These are phyloP conservation scores for Nicotiana undulata DNA, from an alignment of 257 asterid species.

Conservation along the genomic window DNA sequence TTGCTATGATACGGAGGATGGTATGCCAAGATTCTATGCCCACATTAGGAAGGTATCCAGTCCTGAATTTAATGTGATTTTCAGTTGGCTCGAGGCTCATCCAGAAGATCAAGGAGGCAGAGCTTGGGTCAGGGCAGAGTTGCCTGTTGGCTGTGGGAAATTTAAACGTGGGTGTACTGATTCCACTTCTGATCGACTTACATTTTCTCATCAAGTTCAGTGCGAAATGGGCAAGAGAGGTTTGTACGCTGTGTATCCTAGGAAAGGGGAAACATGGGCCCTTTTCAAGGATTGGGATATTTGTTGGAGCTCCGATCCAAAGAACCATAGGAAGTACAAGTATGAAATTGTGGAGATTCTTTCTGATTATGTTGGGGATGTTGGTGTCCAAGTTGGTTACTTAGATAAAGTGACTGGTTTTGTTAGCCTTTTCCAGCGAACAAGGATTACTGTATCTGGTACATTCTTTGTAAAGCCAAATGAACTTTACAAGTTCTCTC, in stretches of 20 bases:
- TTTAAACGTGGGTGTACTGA: slow-evolving; percentile 31
- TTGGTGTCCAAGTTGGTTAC: slow-evolving; percentile 45
- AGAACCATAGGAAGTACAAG: slow-evolving; percentile 25
- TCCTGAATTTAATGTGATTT: slow-evolving; percentile 38
- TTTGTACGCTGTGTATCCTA: slow-evolving; percentile 43
- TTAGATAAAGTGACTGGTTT: slow-evolving; percentile 54
- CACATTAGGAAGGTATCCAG: slow-evolving; percentile 35
- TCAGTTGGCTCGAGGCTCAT: slow-evolving; percentile 63
- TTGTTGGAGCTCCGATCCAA: slow-evolving; percentile 42
- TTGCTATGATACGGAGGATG: slow-evolving; percentile 52
- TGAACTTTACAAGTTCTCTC: slow-evolving; percentile 58
- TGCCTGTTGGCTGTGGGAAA: slow-evolving; percentile 71
- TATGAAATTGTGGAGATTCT: slow-evolving; percentile 70
- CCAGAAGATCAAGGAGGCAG: slow-evolving; percentile 29
- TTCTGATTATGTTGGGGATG: slow-evolving; percentile 31
- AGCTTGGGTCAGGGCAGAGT: slow-evolving; percentile 27
- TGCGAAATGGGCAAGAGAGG: slow-evolving; percentile 34
- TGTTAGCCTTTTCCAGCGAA: slow-evolving; percentile 50
- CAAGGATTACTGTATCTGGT: slow-evolving; percentile 11
- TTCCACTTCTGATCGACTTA: slow-evolving; percentile 9
- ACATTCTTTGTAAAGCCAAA: slow-evolving; percentile 28
- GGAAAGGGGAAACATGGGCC: slow-evolving; percentile 75
- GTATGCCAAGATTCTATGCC: slow-evolving; percentile 83
- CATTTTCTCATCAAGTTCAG: slow-evolving; percentile 48
- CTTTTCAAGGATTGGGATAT: slow-evolving; percentile 61